A percentile compares a stretch with the other conserved stretches of the same genome.
Evolutionary conservation across 2,329 filamentous ascomycete genomes (phyloP).

Genomic region (Coniella lustricola): DNA sequence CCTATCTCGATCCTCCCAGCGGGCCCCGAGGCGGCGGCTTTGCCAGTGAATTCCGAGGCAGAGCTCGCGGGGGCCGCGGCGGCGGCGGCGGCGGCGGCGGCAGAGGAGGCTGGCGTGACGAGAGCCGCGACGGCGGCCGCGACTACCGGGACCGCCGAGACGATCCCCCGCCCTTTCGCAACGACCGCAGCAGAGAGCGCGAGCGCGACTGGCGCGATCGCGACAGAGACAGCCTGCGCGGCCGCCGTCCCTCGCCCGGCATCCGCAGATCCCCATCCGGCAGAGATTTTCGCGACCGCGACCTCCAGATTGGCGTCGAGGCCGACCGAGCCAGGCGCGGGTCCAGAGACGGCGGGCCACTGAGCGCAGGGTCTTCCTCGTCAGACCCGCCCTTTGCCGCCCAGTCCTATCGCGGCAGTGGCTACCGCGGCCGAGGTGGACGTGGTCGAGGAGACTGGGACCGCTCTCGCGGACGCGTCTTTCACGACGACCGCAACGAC

Average conservation of each 20-base stretch:
- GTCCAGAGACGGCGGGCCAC: constrained; percentile 62
- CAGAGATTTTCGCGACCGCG: constrained; percentile 56
- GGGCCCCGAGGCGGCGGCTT: constrained; percentile 63
- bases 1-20: constrained; percentile 62
- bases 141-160: constrained; percentile 52
- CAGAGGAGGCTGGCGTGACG: constrained; percentile 51
- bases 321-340: constrained; percentile 59
- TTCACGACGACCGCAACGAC: constrained; percentile 53
- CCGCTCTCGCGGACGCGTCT: constrained; percentile 41
- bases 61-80: constrained; percentile 46
- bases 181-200: constrained; percentile 53
- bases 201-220: constrained; percentile 46
- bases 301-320: constrained; percentile 57
- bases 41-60: constrained; percentile 56
- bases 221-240: constrained; percentile 48
- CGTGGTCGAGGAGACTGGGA: constrained; percentile 47
- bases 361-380: constrained; percentile 63
- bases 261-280: constrained; percentile 57
- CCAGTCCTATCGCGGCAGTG: constrained; percentile 48
- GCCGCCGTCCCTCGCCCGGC: constrained; percentile 54
- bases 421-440: constrained; percentile 44
- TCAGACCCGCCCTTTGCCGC: constrained; percentile 58
- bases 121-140: constrained; percentile 53
- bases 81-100: constrained; percentile 35
- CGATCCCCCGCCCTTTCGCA: constrained; percentile 41